Conservation (phyloP, 371 early-diverging fungal genomes). For the Rhizopus arrhizus region DNA sequence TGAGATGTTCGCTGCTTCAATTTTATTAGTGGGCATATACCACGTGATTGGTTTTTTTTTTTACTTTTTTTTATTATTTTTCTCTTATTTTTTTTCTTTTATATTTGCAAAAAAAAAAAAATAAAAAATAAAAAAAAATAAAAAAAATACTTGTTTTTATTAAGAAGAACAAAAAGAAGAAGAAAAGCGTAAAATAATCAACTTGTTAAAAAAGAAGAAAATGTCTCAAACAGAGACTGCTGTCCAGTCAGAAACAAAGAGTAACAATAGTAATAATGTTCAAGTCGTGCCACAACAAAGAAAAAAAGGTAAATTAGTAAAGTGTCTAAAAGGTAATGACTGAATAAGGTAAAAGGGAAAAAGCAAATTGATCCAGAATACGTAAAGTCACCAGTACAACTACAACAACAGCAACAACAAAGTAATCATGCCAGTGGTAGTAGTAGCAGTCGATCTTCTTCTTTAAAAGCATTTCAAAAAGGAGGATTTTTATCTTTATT, state of each 20-base stretch:
- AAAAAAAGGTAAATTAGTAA: neutral
- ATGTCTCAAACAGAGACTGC: constrained; percentile 29
- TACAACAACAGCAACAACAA: neutral
- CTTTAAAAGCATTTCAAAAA: constrained; percentile 31
- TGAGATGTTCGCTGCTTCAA: neutral
- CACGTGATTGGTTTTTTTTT: neutral
- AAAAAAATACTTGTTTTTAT: neutral
- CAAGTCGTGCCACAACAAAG: constrained; percentile 20
- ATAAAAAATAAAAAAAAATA: constrained; percentile 3
- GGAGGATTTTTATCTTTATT: constrained; percentile 36
- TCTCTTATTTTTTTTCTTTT: neutral
- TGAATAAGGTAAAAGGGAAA: constrained; percentile 23
- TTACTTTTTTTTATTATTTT: neutral
- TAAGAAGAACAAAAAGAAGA: constrained; percentile 6
- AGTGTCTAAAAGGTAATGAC: constrained; percentile 14
- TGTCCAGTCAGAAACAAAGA: constrained; percentile 12
- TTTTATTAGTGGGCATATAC: neutral
- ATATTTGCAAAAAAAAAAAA: neutral
- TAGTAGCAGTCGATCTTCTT: constrained; percentile 16
- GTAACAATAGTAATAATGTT: constrained; percentile 14
- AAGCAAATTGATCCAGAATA: constrained; percentile 35
- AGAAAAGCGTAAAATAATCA: constrained; percentile 10
- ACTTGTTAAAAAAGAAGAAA: neutral
- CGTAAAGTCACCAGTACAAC: constrained; percentile 30
- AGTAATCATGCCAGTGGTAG: neutral